phyloP scores from a whole-genome alignment of 805 yeast genomes.

The Blastobotrys americana region DNA sequence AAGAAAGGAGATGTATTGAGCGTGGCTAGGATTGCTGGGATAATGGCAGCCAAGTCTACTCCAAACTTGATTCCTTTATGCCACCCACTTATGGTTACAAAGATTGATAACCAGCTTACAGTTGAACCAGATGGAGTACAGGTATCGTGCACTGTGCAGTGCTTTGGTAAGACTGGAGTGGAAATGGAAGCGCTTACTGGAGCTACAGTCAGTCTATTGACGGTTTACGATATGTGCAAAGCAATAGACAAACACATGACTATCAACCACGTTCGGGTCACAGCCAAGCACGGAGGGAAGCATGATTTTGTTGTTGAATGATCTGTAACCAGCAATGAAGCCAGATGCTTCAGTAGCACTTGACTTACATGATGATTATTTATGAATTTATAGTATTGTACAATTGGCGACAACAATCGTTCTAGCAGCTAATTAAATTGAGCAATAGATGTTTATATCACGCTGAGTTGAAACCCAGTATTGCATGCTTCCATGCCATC shows the following conservation, averaged over 20 bases:
- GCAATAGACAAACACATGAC: slow-evolving; percentile 47
- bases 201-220: slow-evolving; percentile 37
- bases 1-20: slow-evolving; percentile 49
- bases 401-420: no score
- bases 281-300: slow-evolving; percentile 41
- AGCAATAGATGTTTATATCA: no score
- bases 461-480: no score
- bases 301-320: slow-evolving; percentile 24
- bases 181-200: slow-evolving; percentile 54
- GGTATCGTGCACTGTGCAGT: slow-evolving; percentile 37
- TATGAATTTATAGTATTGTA: no score
- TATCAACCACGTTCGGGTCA: slow-evolving; percentile 34
- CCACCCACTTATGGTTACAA: slow-evolving; percentile 41
- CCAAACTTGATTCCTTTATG: slow-evolving; percentile 43
- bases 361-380: no score
- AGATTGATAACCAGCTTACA: slow-evolving; percentile 32
- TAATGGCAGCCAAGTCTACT: slow-evolving; percentile 46
- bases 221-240: slow-evolving; percentile 54
- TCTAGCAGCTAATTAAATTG: no score
- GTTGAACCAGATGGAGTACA: slow-evolving; percentile 23
- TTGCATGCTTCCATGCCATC: no score
- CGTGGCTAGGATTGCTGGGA: slow-evolving; percentile 43
- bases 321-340: background rate
- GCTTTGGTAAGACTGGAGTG: slow-evolving; percentile 48
- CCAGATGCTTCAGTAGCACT: background rate